Evolutionary conservation across 163 green algal genomes (phyloP).

Genomic region (Smithsoniella earleae): DNA sequence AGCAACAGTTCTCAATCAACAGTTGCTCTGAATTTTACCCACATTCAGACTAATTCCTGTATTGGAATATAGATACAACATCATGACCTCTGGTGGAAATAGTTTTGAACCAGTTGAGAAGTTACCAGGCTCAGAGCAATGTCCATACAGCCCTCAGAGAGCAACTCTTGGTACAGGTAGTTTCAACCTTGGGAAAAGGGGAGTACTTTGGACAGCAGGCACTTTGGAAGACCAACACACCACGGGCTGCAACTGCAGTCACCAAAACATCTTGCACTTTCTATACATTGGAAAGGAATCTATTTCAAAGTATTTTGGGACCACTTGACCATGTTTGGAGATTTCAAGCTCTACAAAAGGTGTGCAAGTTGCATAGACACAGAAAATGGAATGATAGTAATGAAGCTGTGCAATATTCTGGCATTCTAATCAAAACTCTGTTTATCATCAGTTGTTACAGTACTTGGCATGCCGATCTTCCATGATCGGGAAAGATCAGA

Average conservation of each 20-base stretch:
- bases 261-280: conserved; percentile 53
- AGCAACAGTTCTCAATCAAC: too few species aligned
- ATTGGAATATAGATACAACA: too few species aligned
- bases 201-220: conserved; percentile 73
- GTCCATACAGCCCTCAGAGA: too few species aligned
- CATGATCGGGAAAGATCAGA: too few species aligned
- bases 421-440: too few species aligned
- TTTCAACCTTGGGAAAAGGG: conserved; percentile 48
- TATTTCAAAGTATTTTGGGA: conserved; percentile 73
- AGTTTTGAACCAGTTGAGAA: too few species aligned
- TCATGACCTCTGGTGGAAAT: too few species aligned
- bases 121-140: too few species aligned
- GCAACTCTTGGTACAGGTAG: conserved; percentile 28
- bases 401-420: neutral
- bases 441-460: too few species aligned
- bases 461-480: too few species aligned
- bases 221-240: conserved; percentile 50
- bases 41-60: too few species aligned
- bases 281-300: conserved; percentile 53
- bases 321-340: conserved; percentile 73
- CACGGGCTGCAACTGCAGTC: conserved; percentile 32
- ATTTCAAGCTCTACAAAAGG: conserved; percentile 69
- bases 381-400: neutral
- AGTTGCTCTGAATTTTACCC: too few species aligned
- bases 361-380: conserved; percentile 30